Evolutionary conservation across 2,329 filamentous ascomycete species (phyloP).

Genomic region (Colletotrichum gloeosporioides): DNA sequence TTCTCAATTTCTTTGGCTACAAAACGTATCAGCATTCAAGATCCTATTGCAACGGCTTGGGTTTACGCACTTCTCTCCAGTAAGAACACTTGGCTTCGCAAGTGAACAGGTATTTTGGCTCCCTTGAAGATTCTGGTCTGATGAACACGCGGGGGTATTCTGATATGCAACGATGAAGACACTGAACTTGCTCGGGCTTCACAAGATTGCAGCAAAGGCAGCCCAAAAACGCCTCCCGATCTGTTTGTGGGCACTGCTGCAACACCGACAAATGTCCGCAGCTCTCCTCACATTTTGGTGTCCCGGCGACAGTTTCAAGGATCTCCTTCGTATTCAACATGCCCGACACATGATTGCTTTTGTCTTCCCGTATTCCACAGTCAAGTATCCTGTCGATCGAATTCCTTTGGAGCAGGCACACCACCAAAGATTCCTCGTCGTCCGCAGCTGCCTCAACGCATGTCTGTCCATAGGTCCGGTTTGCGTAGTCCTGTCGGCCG

Average conservation of each 20-base stretch:
- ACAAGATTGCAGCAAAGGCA: background rate
- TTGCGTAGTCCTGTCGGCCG: background rate
- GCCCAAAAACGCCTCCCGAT: background rate
- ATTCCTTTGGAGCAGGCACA: background rate
- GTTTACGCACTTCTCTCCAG: too few relatives aligned
- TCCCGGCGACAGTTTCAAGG: background rate
- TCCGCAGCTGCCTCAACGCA: background rate
- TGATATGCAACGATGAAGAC: background rate
- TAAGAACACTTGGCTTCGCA: background rate
- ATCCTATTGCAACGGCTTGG: too few relatives aligned
- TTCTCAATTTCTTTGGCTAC: background rate
- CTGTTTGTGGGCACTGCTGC: background rate
- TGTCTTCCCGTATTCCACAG: rapidly evolving
- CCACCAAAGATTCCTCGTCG: background rate
- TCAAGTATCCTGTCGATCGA: background rate
- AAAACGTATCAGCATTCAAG: background rate
- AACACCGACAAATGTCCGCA: background rate
- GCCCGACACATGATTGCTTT: background rate
- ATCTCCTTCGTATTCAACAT: background rate
- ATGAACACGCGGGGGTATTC: background rate
- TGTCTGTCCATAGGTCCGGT: background rate
- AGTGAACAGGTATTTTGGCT: background rate
- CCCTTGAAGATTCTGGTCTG: background rate
- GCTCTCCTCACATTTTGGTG: background rate
- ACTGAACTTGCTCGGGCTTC: background rate